Base-by-base conservation (phyloP, 257 asterid species). In the Misopates orontium region DNA sequence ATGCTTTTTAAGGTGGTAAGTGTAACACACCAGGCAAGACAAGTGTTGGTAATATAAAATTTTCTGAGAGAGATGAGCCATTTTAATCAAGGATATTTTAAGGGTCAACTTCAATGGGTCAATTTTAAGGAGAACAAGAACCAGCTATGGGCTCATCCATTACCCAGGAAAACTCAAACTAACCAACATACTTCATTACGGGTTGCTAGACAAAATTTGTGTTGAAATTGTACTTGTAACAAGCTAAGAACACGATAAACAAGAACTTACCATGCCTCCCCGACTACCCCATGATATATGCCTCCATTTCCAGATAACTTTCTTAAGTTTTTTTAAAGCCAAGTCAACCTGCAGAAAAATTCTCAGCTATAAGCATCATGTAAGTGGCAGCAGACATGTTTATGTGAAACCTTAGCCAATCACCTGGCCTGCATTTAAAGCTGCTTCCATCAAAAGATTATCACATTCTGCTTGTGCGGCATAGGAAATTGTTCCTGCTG, bases 381-480 rank as follows among this genome's bases (percentile, higher is more conserved):
- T 25, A 62, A 69, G 51, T 52, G 67, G 23, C 42, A 56, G 47
- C 28, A 44, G 62, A 64, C 44, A 58, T 67, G 40, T 19, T 58
- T 60, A 67, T 21, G 56, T 58, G 19, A 62, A 41, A 67, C 54
- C 31, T 25, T 39, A 63, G 45, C 49, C 16, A 60, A 67, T 61
- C 52, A 85, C 90, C 90, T 74, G 90, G 71, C 88, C 90, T 60
- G 79, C 73, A 69, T 82, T 84, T 72, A 86, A 73, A 69, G 95
- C 95, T 84, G 85, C 95, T 72, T 86, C 95, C 88, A 86, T 82
- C 61, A 86, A 69, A 28, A 86, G 95, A 68, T 83, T 77, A 74
- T 86, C 95, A 70, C 86, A 74, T 73, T 86, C 95, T 70, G 80
- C 71, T 68, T 76, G 83, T 58, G 79, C 56, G 19, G 70, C 79